Percentiles rank a stretch among this genome's conserved stretches.
Evolutionary conservation across 371 early-diverging fungal species (phyloP).

Genomic region (Mucor racemosus): DNA sequence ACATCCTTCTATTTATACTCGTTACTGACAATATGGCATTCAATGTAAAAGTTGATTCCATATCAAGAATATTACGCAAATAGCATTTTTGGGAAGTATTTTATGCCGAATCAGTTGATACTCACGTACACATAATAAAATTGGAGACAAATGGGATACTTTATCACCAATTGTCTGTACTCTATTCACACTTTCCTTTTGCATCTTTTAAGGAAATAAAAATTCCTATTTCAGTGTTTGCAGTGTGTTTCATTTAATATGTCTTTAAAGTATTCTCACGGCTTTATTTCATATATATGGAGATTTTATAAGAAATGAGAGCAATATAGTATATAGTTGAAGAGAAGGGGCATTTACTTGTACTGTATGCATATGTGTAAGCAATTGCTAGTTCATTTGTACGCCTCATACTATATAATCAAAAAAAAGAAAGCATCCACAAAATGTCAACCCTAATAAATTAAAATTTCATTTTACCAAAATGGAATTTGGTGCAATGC

Average conservation of each 20-base stretch:
- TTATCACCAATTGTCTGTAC: neutral
- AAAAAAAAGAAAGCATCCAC: neutral
- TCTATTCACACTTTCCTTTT: conserved; percentile 1
- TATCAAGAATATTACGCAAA: too few relatives aligned
- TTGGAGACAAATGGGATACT: neutral
- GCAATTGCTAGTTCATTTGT: neutral
- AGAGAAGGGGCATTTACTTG: neutral
- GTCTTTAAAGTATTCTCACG: neutral
- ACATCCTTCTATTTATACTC: conserved; percentile 2
- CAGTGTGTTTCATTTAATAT: neutral
- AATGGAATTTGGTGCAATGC: conserved; percentile 2
- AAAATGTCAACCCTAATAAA: neutral
- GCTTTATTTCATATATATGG: neutral
- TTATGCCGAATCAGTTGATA: neutral
- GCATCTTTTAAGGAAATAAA: neutral
- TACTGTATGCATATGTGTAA: neutral
- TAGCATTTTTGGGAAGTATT: neutral
- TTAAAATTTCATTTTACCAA: neutral
- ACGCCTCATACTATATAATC: neutral
- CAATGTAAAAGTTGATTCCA: too few relatives aligned
- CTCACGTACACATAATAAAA: neutral
- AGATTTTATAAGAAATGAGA: too few relatives aligned
- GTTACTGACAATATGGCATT: too few relatives aligned
- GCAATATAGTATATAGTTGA: neutral
- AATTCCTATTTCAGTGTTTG: neutral